These are phyloP conservation scores for Sordariomycetes sp. DNA, from an alignment of 2,329 filamentous ascomycete genomes.

Conservation along the genomic window DNA sequence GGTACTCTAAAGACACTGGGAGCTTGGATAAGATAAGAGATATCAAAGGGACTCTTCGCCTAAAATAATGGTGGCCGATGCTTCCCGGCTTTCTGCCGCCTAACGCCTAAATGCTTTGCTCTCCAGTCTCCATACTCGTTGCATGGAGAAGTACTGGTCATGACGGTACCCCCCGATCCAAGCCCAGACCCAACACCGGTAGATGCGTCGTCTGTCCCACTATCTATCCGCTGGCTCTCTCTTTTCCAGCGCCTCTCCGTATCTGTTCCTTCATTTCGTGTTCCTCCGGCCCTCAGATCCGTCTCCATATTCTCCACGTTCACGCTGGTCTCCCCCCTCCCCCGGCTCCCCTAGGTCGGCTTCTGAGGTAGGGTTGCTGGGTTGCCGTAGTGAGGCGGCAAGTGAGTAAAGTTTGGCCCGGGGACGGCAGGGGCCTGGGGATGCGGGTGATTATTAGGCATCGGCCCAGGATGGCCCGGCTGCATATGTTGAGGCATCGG, in stretches of 20 bases:
- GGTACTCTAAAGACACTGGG: neutral
- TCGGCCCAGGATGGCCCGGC: conserved; percentile 25
- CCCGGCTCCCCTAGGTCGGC: conserved; percentile 18
- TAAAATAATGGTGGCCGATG: neutral
- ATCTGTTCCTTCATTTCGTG: neutral
- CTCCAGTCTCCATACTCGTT: neutral
- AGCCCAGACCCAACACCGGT: conserved; percentile 1
- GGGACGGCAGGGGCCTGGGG: conserved; percentile 24
- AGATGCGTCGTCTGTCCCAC: neutral
- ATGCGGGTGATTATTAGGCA: conserved; percentile 34
- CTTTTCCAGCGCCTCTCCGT: neutral
- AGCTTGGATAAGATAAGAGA: neutral
- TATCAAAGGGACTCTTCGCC: neutral
- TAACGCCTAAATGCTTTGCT: conserved; percentile 4
- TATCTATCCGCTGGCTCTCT: neutral
- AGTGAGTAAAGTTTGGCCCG: conserved; percentile 36
- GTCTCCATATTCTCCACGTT: neutral
- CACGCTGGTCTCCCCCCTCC: neutral
- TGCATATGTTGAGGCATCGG: conserved; percentile 22
- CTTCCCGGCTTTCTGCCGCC: neutral
- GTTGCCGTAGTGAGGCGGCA: conserved; percentile 46
- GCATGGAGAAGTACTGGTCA: neutral
- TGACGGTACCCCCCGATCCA: conserved; percentile 1
- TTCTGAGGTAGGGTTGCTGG: conserved; percentile 50
- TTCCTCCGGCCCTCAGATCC: neutral